Conservation (phyloP, 441 rosid genomes). For the Adansonia rubrostipa region DNA sequence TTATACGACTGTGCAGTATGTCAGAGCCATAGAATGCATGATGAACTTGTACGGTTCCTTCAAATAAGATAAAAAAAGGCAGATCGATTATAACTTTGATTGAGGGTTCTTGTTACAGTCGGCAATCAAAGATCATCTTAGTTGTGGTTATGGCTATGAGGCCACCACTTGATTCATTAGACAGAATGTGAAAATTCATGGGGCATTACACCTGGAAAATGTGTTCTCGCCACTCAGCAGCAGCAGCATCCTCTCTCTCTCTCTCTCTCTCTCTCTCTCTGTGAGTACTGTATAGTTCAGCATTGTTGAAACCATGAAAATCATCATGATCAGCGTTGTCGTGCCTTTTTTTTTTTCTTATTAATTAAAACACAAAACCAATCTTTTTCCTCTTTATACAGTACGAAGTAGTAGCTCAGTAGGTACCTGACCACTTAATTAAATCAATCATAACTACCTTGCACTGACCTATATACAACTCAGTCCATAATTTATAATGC, state of each 20-base stretch:
- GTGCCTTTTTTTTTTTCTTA: not conserved
- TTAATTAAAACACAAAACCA: not conserved
- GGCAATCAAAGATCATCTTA: not conserved
- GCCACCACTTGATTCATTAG: not conserved
- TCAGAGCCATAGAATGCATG: not conserved
- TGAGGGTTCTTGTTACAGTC: not conserved
- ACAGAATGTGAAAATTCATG: not conserved
- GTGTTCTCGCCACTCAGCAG: too few species aligned
- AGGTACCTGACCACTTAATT: constrained; percentile 5
- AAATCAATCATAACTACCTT: not conserved
- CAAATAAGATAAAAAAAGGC: not conserved
- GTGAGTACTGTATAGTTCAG: not conserved
- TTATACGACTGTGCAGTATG: not conserved
- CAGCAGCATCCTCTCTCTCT: too few species aligned
- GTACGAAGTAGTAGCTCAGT: not conserved
- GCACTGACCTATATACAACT: constrained; percentile 6
- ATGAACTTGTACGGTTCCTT: not conserved
- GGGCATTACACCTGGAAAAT: not conserved
- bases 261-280: not conserved
- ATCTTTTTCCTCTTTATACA: not conserved
- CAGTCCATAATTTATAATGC: not conserved
- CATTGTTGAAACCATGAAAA: too few species aligned
- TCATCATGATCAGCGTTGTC: too few species aligned
- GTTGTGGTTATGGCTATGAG: not conserved
- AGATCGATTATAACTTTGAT: not conserved